Evolutionary conservation across 306 rosid species (phyloP).

Genomic region (Parietaria judaica): DNA sequence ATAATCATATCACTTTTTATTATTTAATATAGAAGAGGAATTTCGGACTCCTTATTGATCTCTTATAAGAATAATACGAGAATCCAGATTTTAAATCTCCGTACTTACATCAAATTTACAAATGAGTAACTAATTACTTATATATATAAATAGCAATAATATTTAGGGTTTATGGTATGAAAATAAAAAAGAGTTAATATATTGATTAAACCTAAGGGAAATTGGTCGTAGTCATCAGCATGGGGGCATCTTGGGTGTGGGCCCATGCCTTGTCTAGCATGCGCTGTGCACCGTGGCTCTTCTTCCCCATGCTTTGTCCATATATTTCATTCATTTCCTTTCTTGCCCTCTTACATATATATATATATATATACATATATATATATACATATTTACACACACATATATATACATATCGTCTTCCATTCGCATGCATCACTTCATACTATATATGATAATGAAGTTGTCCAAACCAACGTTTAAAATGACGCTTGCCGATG

Average conservation of each 20-base stretch:
- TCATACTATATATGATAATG: constrained; percentile 3
- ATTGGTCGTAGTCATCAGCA: constrained; percentile 29
- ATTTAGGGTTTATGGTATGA: too few relatives aligned
- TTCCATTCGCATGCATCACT: too few relatives aligned
- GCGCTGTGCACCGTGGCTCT: constrained; percentile 54
- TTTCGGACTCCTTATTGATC: too few relatives aligned
- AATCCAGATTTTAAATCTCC: too few relatives aligned
- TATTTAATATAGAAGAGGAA: too few relatives aligned
- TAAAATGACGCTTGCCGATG: too few relatives aligned
- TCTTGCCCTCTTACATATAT: not conserved
- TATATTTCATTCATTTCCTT: not conserved
- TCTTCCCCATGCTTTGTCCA: constrained; percentile 71
- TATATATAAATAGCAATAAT: not conserved
- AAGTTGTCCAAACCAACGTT: too few relatives aligned
- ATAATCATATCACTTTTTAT: too few relatives aligned
- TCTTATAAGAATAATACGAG: too few relatives aligned
- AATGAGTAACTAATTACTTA: not conserved
- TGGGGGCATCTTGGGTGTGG: constrained; percentile 40
- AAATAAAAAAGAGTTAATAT: not conserved
- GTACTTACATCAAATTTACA: too few relatives aligned
- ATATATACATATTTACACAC: constrained; percentile 13
- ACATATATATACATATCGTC: constrained; percentile 13
- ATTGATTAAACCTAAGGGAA: constrained; percentile 10
- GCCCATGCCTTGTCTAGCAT: constrained; percentile 81
- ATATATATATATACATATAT: not conserved